phyloP scores from a whole-genome alignment of 768 basidiomycete species.

The Cubamyces lactineus region DNA sequence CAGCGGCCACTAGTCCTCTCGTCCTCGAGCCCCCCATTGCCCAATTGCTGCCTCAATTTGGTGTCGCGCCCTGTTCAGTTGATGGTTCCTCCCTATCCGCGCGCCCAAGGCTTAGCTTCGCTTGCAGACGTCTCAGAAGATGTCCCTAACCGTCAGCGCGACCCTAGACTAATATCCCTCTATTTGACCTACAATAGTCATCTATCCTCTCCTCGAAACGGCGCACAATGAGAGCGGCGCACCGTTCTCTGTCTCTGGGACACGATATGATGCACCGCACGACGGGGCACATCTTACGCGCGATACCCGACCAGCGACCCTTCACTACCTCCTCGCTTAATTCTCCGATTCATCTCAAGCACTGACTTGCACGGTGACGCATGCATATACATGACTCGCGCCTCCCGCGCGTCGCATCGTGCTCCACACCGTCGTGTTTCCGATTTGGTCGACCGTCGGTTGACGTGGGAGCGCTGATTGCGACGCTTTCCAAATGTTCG shows the following conservation, averaged over 20 bases:
- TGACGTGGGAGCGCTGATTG: neutral
- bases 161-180: neutral
- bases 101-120: neutral
- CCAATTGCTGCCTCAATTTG: no score
- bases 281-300: neutral
- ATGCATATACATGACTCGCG: neutral
- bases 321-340: neutral
- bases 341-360: neutral
- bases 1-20: no score
- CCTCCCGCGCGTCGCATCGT: neutral
- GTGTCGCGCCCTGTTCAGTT: no score
- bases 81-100: slow-evolving; percentile 2
- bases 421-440: neutral
- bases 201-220: slow-evolving; percentile 4
- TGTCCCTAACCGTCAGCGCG: neutral
- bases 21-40: no score
- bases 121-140: neutral
- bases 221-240: slow-evolving; percentile 8
- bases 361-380: neutral
- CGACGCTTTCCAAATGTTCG: neutral
- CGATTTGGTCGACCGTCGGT: neutral
- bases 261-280: no score
- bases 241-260: neutral
- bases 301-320: neutral
- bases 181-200: slow-evolving; percentile 16